These are phyloP conservation scores for Leishmania aethiopica DNA, from an alignment of 208 protist genomes.

Conservation along the genomic window DNA sequence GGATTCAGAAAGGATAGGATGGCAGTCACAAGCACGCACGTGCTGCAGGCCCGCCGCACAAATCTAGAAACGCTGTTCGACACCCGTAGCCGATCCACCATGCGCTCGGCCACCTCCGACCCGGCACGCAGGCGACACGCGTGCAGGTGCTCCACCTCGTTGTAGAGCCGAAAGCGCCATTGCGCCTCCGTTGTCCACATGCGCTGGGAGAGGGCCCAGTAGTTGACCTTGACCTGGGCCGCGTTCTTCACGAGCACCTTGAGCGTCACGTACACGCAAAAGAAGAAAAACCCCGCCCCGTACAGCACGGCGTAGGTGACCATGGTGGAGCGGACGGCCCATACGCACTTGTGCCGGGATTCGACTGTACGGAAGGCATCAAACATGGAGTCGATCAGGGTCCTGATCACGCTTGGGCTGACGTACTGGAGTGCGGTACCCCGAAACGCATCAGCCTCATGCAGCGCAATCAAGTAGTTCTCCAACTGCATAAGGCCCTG, in stretches of 20 bases:
- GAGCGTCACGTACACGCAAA: constrained; percentile 52
- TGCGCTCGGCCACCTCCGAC: constrained; percentile 46
- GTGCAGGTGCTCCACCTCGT: constrained; percentile 80
- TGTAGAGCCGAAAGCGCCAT: constrained; percentile 85
- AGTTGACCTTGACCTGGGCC: constrained; percentile 63
- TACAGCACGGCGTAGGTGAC: constrained; percentile 54
- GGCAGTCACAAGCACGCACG: constrained; percentile 53
- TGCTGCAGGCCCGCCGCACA: constrained; percentile 59
- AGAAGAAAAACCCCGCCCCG: constrained; percentile 56
- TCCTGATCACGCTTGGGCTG: constrained; percentile 34
- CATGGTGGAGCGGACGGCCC: constrained; percentile 40
- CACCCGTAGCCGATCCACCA: constrained; percentile 53
- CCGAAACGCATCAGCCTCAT: constrained; percentile 52
- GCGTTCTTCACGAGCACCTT: constrained; percentile 78
- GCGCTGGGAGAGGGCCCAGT: constrained; percentile 46
- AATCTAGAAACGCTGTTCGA: constrained; percentile 52
- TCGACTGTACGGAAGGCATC: constrained; percentile 71
- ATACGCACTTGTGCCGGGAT: constrained; percentile 33
- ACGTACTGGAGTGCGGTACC: constrained; percentile 51
- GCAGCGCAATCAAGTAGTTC: constrained; percentile 74
- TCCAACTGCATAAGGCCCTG: constrained; percentile 77
- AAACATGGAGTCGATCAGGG: constrained; percentile 65
- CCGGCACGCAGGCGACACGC: constrained; percentile 53
- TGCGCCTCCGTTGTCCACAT: constrained; percentile 62
- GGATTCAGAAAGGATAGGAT: constrained; percentile 76